Percentiles rank a stretch among this genome's conserved stretches.
Evolutionary conservation across 345 rosid genomes (phyloP).

Genomic region (Eucalyptus marginata): DNA sequence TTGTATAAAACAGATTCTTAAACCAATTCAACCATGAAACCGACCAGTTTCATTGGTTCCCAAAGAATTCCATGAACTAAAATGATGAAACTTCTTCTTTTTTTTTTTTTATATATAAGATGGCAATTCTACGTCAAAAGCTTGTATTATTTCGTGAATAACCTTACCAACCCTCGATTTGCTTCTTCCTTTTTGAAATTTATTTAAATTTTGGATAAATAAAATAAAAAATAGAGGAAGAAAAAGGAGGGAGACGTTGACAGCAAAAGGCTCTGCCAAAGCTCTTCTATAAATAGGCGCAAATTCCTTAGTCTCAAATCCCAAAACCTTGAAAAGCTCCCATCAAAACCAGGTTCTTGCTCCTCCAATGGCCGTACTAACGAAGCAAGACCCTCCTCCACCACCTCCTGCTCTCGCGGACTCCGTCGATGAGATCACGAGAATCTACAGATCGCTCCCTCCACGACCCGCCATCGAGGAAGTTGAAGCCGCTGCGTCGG

Average conservation of each 20-base stretch:
- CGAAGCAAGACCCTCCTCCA: conserved; percentile 5
- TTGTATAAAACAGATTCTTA: not conserved
- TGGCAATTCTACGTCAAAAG: not conserved
- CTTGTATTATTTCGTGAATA: not conserved
- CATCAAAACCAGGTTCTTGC: not conserved
- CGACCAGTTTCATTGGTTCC: not conserved
- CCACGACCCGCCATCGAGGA: conserved; percentile 47
- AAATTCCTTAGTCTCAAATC: not conserved
- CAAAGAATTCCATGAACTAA: not conserved
- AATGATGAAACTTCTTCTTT: not conserved
- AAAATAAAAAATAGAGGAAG: not conserved
- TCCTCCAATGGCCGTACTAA: conserved; percentile 21
- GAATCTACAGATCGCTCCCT: conserved; percentile 43
- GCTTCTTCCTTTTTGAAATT: not conserved
- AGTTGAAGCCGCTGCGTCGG: conserved; percentile 47
- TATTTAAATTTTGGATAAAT: not conserved
- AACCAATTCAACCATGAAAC: not conserved
- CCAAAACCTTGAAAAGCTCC: not conserved
- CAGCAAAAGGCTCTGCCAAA: not conserved
- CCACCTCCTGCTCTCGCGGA: conserved; percentile 25
- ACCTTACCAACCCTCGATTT: not conserved
- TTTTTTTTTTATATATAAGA: not conserved
- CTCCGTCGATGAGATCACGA: conserved; percentile 39
- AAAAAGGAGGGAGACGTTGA: not conserved
- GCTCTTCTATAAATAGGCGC: not conserved